Base-by-base conservation (phyloP, 228 moss, liverwort and hornwort genomes). In the Sphagnum fallax region DNA sequence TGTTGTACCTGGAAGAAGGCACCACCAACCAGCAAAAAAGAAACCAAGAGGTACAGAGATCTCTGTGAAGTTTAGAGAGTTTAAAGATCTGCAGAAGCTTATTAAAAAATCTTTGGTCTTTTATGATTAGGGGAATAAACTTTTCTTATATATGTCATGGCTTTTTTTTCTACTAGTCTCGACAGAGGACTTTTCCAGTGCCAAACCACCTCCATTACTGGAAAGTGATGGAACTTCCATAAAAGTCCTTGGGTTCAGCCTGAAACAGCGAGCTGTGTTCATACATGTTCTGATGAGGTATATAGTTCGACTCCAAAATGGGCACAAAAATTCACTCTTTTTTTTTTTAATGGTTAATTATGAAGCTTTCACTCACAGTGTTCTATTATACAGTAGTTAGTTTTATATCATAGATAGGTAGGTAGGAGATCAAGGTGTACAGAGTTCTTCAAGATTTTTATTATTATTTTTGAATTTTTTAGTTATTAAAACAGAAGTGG, bases 201-300 rank as follows among this genome's bases (percentile, higher is more conserved):
- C 82, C 14, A 91, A 93, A 65, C 91, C 93, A 66, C 80, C 82
- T 63, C 91, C 89, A 18, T 90, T 98, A 12, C 90, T 98, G 91
- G 97, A 93, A 78, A 91, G 97, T 62, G 97, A 98, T 66, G 97
- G 91, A 67, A 81, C 90, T 73, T 93, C 91, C 9, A 73, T 98
- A 64, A 93, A 88, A 75, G 84, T 98, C 16, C 73, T 91, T 16
- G 97, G 97, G 52, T 98, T 98, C 65, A 98, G 90, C 55, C 93
- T 83, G 70, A 91, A 91, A 70, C 93, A 98, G 74, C 90, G 97
- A 48, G 80, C 90, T 52, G 82, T 92, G 11, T 98, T 98, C 77
- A 93, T 98, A 61, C 91, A 98, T 77, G 90, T 93, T 50, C 72
- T 98, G n/a, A 93, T 93, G 97, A 98, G 97, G 97, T 95, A 74